A percentile compares a stretch with the other conserved stretches of the same genome.
Conservation (phyloP, 2,329 filamentous ascomycete genomes). For the Ciborinia camelliae region DNA sequence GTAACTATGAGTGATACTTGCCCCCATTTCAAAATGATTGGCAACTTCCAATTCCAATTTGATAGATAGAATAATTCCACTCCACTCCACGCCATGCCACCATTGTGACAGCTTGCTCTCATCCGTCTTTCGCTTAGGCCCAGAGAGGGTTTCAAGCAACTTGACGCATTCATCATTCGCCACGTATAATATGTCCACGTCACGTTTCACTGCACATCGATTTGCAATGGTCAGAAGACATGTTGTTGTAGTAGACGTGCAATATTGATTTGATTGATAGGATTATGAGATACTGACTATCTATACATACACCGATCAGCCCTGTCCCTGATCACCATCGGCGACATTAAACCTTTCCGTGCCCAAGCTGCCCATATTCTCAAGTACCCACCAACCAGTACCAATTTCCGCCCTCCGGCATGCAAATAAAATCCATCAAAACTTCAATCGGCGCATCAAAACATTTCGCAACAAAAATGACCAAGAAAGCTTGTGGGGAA, state of each 20-base stretch:
- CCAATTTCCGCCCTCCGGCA: constrained; percentile 18
- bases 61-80: too few species aligned
- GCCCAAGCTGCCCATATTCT: constrained; percentile 15
- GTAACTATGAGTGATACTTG: too few species aligned
- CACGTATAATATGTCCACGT: constrained; percentile 3
- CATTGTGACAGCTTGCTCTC: too few species aligned
- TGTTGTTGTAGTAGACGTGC: constrained; percentile 9
- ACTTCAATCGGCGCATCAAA: constrained; percentile 23
- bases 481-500: constrained; percentile 4
- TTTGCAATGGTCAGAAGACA: background rate
- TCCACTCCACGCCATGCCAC: too few species aligned
- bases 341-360: constrained; percentile 20
- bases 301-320: constrained; percentile 25
- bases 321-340: constrained; percentile 16
- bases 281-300: constrained; percentile 25
- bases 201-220: background rate
- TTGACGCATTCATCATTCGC: background rate
- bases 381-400: constrained; percentile 11
- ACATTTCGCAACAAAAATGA: constrained; percentile 22
- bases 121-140: background rate
- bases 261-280: constrained; percentile 23
- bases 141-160: background rate
- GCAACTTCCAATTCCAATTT: too few species aligned
- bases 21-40: too few species aligned
- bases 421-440: constrained; percentile 22